A percentile compares a stretch with the other conserved stretches of the same genome.
Conservation (phyloP, 2,329 filamentous ascomycete genomes). For the Pseudopyrenochaeta lycopersici region DNA sequence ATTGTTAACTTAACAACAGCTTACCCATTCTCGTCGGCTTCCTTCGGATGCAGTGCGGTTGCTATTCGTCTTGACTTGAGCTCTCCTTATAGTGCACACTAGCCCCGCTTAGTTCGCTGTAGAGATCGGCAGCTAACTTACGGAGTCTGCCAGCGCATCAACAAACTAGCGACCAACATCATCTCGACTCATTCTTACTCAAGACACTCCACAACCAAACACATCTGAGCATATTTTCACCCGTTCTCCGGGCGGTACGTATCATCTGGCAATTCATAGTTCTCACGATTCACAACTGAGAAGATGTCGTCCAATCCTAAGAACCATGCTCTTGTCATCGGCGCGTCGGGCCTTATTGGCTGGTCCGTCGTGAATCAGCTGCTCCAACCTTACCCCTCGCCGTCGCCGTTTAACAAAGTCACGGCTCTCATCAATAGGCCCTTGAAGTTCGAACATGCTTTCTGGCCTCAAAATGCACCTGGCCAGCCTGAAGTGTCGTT, state of each 20-base stretch:
- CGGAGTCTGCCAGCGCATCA: too few species aligned
- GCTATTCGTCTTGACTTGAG: too few species aligned
- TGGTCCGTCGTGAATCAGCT: slow-evolving; percentile 53
- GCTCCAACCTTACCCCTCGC: slow-evolving; percentile 42
- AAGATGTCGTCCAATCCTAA: not conserved
- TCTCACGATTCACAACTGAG: not conserved
- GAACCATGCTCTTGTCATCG: slow-evolving; percentile 51
- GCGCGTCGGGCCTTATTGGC: slow-evolving; percentile 52
- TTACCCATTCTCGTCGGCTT: too few species aligned
- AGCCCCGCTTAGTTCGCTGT: too few species aligned
- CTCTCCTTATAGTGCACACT: too few species aligned
- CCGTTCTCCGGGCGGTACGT: too few species aligned
- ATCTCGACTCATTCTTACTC: not conserved
- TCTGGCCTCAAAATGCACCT: slow-evolving; percentile 40
- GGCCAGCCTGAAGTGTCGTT: slow-evolving; percentile 33
- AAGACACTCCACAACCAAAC: not conserved
- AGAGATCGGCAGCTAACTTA: too few species aligned
- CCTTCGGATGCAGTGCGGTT: too few species aligned
- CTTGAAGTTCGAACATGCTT: slow-evolving; percentile 40
- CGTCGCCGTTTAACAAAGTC: slow-evolving; percentile 42
- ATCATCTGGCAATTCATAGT: too few species aligned
- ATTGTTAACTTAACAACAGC: too few species aligned
- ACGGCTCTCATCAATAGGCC: slow-evolving; percentile 52
- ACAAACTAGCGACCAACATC: not conserved
- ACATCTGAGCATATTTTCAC: too few species aligned